These are phyloP conservation scores for Trichoderma lentiforme DNA, from an alignment of 2,329 filamentous ascomycete genomes.

Conservation along the genomic window DNA sequence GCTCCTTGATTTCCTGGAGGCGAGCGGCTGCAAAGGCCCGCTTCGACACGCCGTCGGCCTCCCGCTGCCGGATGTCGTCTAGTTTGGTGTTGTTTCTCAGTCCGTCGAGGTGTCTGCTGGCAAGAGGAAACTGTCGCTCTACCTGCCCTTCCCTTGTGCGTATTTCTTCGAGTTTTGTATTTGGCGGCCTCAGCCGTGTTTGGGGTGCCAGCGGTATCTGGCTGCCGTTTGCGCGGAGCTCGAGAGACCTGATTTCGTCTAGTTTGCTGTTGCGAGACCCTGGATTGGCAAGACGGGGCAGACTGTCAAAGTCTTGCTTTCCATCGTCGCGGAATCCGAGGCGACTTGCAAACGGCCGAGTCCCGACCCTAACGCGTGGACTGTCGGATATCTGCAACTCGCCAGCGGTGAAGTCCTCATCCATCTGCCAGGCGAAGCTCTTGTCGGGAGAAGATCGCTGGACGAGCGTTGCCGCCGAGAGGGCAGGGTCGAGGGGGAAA, in stretches of 20 bases:
- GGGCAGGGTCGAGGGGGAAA: conserved; percentile 30
- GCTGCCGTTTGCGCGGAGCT: conserved; percentile 36
- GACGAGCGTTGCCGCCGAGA: background rate
- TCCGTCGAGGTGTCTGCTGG: conserved; percentile 29
- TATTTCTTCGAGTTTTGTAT: conserved; percentile 38
- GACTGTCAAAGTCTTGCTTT: conserved; percentile 28
- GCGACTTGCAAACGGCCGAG: conserved; percentile 36
- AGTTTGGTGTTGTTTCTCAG: conserved; percentile 46
- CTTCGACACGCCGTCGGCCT: conserved; percentile 44
- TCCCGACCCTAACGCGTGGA: conserved; percentile 45
- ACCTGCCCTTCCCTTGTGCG: conserved; percentile 33
- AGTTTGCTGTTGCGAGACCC: conserved; percentile 41
- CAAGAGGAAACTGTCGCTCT: conserved; percentile 32
- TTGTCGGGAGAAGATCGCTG: conserved; percentile 43
- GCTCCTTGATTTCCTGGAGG: conserved; percentile 52
- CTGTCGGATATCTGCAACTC: conserved; percentile 56
- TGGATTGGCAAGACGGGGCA: conserved; percentile 28
- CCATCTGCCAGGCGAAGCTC: conserved; percentile 54
- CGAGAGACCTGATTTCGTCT: conserved; percentile 44
- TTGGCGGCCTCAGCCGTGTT: conserved; percentile 23
- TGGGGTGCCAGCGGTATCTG: conserved; percentile 19
- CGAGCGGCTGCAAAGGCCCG: conserved; percentile 47
- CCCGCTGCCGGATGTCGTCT: conserved; percentile 46
- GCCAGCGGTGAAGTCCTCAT: conserved; percentile 55
- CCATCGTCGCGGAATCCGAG: conserved; percentile 32